Conservation (phyloP, 2,329 filamentous ascomycete species). For the Claviceps africana region DNA sequence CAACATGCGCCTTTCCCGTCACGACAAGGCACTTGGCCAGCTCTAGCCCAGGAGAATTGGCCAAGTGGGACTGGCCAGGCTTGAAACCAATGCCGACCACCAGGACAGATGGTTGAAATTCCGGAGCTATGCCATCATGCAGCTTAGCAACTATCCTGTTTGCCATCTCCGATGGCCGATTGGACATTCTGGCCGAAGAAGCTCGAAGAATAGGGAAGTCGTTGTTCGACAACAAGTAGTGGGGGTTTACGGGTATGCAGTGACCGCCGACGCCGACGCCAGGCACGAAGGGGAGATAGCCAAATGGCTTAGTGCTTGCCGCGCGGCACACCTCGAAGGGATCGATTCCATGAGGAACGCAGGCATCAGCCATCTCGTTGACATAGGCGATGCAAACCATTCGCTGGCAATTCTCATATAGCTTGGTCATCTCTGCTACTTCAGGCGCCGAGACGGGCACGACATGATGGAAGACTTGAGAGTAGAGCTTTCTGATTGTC, state of each 20-base stretch:
- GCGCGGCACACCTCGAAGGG: slow-evolving; percentile 35
- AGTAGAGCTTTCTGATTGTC: slow-evolving; percentile 30
- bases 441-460: slow-evolving; percentile 37
- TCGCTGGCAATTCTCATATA: slow-evolving; percentile 44
- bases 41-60: slow-evolving; percentile 32
- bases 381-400: slow-evolving; percentile 41
- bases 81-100: slow-evolving; percentile 38
- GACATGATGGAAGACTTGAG: slow-evolving; percentile 30
- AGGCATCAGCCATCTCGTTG: slow-evolving; percentile 44
- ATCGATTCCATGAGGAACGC: slow-evolving; percentile 29
- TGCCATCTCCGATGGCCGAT: slow-evolving; percentile 26
- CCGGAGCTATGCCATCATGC: slow-evolving; percentile 5
- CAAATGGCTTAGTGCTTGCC: slow-evolving; percentile 38
- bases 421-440: slow-evolving; percentile 43
- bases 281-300: slow-evolving; percentile 33
- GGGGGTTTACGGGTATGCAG: slow-evolving; percentile 42
- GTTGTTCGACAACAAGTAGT: slow-evolving; percentile 35
- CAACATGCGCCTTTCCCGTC: slow-evolving; percentile 25
- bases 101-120: slow-evolving; percentile 19
- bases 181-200: slow-evolving; percentile 29
- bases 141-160: slow-evolving; percentile 21
- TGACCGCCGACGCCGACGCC: slow-evolving; percentile 39
- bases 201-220: slow-evolving; percentile 30
- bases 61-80: slow-evolving; percentile 30
- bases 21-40: slow-evolving; percentile 23